Evolutionary conservation across 1,284 basidiomycete genomes (phyloP), one percentile per base, ranked within the genome.

Genomic region (Apiotrichum siamense): DNA sequence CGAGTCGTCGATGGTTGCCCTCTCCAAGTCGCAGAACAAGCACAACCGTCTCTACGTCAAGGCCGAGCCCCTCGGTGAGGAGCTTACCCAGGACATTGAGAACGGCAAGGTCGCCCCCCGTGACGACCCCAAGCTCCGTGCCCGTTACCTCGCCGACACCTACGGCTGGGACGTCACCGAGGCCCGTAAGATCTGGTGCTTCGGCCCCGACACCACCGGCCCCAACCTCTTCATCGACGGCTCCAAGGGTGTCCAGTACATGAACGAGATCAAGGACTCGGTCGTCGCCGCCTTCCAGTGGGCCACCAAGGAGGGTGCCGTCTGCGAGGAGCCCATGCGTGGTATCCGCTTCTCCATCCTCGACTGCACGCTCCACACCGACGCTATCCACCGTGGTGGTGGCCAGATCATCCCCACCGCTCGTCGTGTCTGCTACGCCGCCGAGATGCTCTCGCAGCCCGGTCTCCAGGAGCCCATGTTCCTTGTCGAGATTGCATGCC

Each of bases 11-110:
- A 97, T 98, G 71, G 85, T 89, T 60, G 96, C 96, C 37, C 81
- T 99, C 50, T 97, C 96, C 63, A 99, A 99, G 78, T 98, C 96
- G 46, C 96, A 97, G 80, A 98, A 99, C 83, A 99, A 99, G 84
- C 96, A 98, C 85, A 99, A 98, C 77, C 89, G 96, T 81, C 81
- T 98, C 58, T 98, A 86, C 76, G 83, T 87, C 62, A 92, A 91
- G 81, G 94, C 96, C 40, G 65, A 85, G 78, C 96, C 96, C 45
- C 75, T 98, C 58, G 90, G 88, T 33, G 96, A 98, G 74, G 92
- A 97, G 75, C 83, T 98, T 56, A 85, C 90, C 62, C 82, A 83
- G 69, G 93, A 90, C 60, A 97, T 99, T 69, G 94, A 98, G 77
- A 69, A 66, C 58, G 94, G 94, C 70, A 84, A 83, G 72, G 77